These are phyloP conservation scores for Parathielavia hyrcaniae DNA, from an alignment of 495 filamentous ascomycete species.

Conservation along the genomic window DNA sequence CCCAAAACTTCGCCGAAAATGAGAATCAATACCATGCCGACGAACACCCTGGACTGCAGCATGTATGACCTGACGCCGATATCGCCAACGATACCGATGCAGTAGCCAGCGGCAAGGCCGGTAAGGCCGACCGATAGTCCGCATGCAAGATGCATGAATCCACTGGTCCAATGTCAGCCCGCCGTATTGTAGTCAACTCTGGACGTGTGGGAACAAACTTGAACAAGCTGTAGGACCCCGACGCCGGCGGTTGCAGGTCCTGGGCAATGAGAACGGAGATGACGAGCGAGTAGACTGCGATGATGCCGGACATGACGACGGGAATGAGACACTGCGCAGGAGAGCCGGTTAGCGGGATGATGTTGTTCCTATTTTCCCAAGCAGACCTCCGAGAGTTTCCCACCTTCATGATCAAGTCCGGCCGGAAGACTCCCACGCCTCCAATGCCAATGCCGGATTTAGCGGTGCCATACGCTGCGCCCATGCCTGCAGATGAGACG, in stretches of 20 bases:
- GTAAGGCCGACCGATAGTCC: constrained; percentile 89
- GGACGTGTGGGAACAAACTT: constrained; percentile 48
- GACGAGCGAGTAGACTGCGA: constrained; percentile 95
- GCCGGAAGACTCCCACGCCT: constrained; percentile 84
- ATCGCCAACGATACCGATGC: constrained; percentile 93
- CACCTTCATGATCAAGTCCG: constrained; percentile 98
- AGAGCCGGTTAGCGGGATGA: neutral
- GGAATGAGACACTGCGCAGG: constrained; percentile 71
- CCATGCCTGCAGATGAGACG: constrained; percentile 55
- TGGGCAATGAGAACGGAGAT: constrained; percentile 90
- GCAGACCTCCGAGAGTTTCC: constrained; percentile 4
- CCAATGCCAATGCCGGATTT: constrained; percentile 96
- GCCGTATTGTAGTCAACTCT: neutral
- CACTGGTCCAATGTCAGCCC: constrained; percentile 43
- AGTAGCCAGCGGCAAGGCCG: constrained; percentile 92
- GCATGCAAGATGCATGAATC: constrained; percentile 87
- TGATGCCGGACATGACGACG: constrained; percentile 99
- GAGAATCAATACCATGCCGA: constrained; percentile 96
- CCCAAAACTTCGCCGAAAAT: constrained; percentile 98
- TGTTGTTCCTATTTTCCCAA: neutral
- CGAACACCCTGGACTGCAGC: constrained; percentile 90
- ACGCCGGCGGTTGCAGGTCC: constrained; percentile 62
- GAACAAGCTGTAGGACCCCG: constrained; percentile 68
- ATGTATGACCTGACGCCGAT: constrained; percentile 90
- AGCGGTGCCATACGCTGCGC: constrained; percentile 94